These are phyloP conservation scores for Chrysosporium keratinophilum DNA, from an alignment of 2,329 filamentous ascomycete species.

Conservation along the genomic window DNA sequence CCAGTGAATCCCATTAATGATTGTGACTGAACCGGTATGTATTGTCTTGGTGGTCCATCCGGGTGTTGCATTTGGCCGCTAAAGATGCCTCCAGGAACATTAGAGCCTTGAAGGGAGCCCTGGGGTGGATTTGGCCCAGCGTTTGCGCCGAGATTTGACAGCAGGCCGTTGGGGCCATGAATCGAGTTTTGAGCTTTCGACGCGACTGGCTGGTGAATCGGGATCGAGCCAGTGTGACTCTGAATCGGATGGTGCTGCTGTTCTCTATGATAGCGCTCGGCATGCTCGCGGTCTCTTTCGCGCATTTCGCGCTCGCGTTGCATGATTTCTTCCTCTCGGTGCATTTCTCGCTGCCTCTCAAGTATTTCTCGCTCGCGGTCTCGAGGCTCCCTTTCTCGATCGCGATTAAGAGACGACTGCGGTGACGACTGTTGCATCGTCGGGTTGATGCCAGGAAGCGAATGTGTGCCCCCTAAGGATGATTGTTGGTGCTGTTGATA, in stretches of 20 bases:
- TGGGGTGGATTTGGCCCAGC: conserved; percentile 43
- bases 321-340: conserved; percentile 47
- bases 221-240: conserved; percentile 76
- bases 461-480: conserved; percentile 29
- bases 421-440: conserved; percentile 36
- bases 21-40: conserved; percentile 49
- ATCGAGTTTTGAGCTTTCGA: conserved; percentile 69
- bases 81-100: conserved; percentile 55
- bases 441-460: conserved; percentile 34
- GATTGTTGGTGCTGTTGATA: conserved; percentile 35
- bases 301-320: conserved; percentile 47
- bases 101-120: conserved; percentile 48
- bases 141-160: conserved; percentile 60
- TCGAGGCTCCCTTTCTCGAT: conserved; percentile 41
- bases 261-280: conserved; percentile 57
- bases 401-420: conserved; percentile 32
- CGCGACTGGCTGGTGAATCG: conserved; percentile 89
- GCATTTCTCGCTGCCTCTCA: conserved; percentile 33
- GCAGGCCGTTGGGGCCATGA: conserved; percentile 80
- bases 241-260: conserved; percentile 60
- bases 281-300: conserved; percentile 40
- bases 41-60: conserved; percentile 46
- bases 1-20: conserved; percentile 43
- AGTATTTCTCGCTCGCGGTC: conserved; percentile 43
- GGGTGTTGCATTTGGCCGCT: conserved; percentile 52